Percentiles rank a stretch among this genome's conserved stretches.
These are phyloP conservation scores for Setaria italica DNA, from an alignment of 202 grass and related monocot species.

Conservation along the genomic window DNA sequence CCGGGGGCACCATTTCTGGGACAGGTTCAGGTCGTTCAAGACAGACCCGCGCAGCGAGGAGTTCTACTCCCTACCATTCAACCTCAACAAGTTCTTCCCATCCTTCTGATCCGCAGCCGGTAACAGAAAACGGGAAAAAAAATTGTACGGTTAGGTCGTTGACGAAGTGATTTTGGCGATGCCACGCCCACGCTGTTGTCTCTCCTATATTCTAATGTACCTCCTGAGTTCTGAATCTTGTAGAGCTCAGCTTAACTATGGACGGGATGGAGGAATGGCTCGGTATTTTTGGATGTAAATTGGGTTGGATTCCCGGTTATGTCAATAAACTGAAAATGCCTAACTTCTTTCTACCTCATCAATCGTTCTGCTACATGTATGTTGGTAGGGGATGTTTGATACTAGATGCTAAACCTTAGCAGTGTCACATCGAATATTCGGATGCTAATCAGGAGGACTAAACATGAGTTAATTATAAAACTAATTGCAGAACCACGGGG, in stretches of 20 bases:
- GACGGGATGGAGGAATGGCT: constrained; percentile 24
- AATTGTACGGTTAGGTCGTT: constrained; percentile 15
- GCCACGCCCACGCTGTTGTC: not conserved
- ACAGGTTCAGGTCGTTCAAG: constrained; percentile 87
- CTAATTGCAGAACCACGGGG: too few relatives aligned
- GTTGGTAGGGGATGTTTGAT: not conserved
- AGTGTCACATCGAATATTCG: too few relatives aligned
- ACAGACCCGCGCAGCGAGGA: constrained; percentile 77
- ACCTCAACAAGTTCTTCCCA: constrained; percentile 91
- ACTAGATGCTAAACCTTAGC: too few relatives aligned
- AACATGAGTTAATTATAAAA: too few relatives aligned
- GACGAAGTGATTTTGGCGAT: constrained; percentile 27
- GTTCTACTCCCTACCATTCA: constrained; percentile 86
- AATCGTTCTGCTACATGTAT: not conserved
- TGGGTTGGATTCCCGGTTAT: constrained; percentile 8
- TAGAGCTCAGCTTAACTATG: constrained; percentile 43
- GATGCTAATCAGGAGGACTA: too few relatives aligned
- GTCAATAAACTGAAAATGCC: constrained; percentile 14
- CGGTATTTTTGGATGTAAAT: constrained; percentile 49
- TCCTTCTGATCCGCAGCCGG: constrained; percentile 58
- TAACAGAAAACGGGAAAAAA: not conserved
- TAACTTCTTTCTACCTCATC: not conserved
- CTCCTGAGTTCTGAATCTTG: constrained; percentile 52
- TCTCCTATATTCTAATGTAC: not conserved
- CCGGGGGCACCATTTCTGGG: constrained; percentile 86